phyloP scores from a whole-genome alignment of 129 eudicot species.

The Rutidosis leptorrhynchoides region DNA sequence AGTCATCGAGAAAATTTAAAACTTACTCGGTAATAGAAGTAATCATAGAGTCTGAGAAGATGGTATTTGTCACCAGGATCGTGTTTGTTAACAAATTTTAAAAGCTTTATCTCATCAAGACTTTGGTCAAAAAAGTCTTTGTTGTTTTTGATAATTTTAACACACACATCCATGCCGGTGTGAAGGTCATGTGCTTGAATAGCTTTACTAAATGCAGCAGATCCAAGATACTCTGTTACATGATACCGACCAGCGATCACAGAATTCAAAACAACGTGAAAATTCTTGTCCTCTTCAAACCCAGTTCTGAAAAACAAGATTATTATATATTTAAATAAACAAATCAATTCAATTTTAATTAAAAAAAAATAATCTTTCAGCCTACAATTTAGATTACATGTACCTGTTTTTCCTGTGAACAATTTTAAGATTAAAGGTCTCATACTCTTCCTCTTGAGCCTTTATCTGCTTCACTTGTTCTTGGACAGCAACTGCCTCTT shows the following conservation, averaged over 20 bases:
- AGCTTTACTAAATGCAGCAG: conserved; percentile 99
- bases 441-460: conserved; percentile 94
- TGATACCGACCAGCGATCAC: conserved; percentile 94
- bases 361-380: neutral
- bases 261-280: conserved; percentile 82
- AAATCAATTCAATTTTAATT: conserved; percentile 7
- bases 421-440: conserved; percentile 86
- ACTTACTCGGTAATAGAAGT: conserved; percentile 95
- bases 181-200: conserved; percentile 97
- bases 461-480: conserved; percentile 96
- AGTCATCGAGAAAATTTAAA: neutral
- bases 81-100: conserved; percentile 83
- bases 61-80: conserved; percentile 96
- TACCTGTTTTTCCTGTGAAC: conserved; percentile 97
- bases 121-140: conserved; percentile 98
- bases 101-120: conserved; percentile 95
- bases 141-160: conserved; percentile 89
- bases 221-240: conserved; percentile 96
- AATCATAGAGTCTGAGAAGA: conserved; percentile 89
- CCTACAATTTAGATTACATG: neutral
- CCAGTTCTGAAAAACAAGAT: conserved; percentile 63
- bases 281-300: conserved; percentile 96
- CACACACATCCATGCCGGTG: conserved; percentile 99
- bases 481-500: conserved; percentile 87
- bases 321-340: conserved; percentile 11